Percentiles rank a stretch among this genome's conserved stretches.
Conservation (phyloP, 83 land plant species). For the Diphasiastrum complanatum region DNA sequence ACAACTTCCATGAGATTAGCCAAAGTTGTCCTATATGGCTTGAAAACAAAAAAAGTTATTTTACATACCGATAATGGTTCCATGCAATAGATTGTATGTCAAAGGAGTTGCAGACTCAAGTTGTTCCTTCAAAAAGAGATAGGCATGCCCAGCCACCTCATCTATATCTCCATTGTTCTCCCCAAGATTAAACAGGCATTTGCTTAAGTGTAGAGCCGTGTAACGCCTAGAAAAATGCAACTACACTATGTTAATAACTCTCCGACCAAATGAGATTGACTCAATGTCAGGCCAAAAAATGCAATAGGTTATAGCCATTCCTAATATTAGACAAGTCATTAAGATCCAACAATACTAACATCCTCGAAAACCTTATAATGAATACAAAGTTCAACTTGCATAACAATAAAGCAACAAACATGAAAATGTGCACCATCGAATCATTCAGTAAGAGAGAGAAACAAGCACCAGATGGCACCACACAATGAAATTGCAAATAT, state of each 20-base stretch:
- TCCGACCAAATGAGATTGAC: not conserved
- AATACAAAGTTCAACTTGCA: too few relatives aligned
- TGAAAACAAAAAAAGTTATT: not conserved
- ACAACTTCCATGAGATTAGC: too few relatives aligned
- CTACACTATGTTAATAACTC: not conserved
- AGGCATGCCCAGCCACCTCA: slow-evolving; percentile 75
- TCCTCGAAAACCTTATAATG: too few relatives aligned
- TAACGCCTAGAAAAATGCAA: slow-evolving; percentile 47
- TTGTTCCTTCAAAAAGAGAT: slow-evolving; percentile 71
- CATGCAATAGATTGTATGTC: slow-evolving; percentile 71
- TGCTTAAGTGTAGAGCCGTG: slow-evolving; percentile 54
- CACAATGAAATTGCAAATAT: too few relatives aligned
- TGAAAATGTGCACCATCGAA: too few relatives aligned
- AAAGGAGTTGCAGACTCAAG: slow-evolving; percentile 53
- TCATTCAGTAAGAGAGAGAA: too few relatives aligned
- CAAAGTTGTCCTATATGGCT: too few relatives aligned
- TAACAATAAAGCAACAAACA: too few relatives aligned
- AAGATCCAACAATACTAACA: too few relatives aligned
- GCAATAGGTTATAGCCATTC: not conserved
- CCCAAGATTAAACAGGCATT: slow-evolving; percentile 30
- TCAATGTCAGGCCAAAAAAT: not conserved
- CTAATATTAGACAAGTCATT: too few relatives aligned
- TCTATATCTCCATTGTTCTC: slow-evolving; percentile 42
- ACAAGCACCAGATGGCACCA: too few relatives aligned
- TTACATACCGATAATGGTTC: slow-evolving; percentile 58